phyloP scores from a whole-genome alignment of 306 rosid species.

The Lathyrus sativus region DNA sequence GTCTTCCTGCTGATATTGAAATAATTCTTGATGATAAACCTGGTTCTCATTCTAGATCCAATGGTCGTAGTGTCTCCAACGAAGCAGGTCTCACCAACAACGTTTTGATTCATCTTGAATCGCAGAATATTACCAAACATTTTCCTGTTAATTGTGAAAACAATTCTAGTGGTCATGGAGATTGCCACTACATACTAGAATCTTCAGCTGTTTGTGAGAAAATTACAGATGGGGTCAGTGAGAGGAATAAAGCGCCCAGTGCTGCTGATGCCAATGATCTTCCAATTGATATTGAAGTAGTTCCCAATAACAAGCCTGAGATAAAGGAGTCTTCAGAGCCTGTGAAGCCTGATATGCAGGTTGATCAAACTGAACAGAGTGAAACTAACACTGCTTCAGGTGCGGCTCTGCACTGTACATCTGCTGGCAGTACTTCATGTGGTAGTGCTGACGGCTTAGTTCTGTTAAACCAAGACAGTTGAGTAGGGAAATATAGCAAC shows the following conservation, averaged over 20 bases:
- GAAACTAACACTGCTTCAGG: conserved; percentile 41
- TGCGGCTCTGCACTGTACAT: conserved; percentile 50
- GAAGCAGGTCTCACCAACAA: conserved; percentile 38
- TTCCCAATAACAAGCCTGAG: conserved; percentile 24
- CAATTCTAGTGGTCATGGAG: conserved; percentile 30
- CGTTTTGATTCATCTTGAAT: conserved; percentile 13
- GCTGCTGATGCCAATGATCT: conserved; percentile 17
- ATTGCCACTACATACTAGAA: conserved; percentile 34
- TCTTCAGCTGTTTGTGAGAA: conserved; percentile 33
- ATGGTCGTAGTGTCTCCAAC: conserved; percentile 32
- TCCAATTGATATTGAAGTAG: conserved; percentile 12
- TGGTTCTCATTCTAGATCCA: conserved; percentile 19
- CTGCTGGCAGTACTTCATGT: conserved; percentile 48
- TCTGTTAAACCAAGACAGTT: conserved; percentile 60
- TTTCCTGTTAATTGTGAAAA: conserved; percentile 35
- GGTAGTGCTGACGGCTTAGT: conserved; percentile 50
- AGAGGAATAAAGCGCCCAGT: conserved; percentile 27
- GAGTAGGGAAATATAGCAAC: conserved; percentile 38
- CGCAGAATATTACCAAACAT: conserved; percentile 32
- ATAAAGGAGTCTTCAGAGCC: conserved; percentile 38
- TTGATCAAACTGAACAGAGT: conserved; percentile 40
- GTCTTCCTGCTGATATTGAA: conserved; percentile 30
- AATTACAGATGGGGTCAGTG: conserved; percentile 30
- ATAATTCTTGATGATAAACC: conserved; percentile 15
- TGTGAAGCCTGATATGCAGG: conserved; percentile 45